phyloP scores from a whole-genome alignment of 306 rosid species.

The Senna tora region DNA sequence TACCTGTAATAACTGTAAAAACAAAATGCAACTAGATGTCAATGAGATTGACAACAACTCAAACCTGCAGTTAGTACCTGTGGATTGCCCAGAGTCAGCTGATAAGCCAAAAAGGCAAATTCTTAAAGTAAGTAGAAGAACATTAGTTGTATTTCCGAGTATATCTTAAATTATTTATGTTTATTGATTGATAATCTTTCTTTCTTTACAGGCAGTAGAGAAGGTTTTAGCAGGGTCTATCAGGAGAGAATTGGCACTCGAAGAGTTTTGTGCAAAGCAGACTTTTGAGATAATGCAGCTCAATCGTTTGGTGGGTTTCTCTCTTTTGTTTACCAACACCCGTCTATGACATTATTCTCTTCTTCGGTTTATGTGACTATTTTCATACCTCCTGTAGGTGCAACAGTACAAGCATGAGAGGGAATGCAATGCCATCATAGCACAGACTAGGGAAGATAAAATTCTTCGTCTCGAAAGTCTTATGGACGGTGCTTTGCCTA shows the following conservation, averaged over 20 bases:
- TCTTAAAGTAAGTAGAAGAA: slow-evolving; percentile 69
- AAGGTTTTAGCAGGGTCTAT: slow-evolving; percentile 95
- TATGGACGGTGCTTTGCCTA: slow-evolving; percentile 89
- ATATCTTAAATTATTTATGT: slow-evolving; percentile 23
- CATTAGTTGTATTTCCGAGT: slow-evolving; percentile 37
- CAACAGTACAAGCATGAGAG: slow-evolving; percentile 92
- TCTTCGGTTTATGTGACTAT: slow-evolving; percentile 42
- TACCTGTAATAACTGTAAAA: slow-evolving; percentile 73
- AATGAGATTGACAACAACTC: slow-evolving; percentile 56
- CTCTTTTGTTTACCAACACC: slow-evolving; percentile 11
- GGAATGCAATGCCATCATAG: slow-evolving; percentile 84
- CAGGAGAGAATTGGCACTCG: slow-evolving; percentile 98
- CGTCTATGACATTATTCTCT: slow-evolving; percentile 25
- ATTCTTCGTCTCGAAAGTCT: slow-evolving; percentile 91
- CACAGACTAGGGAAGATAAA: slow-evolving; percentile 94
- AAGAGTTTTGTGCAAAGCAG: slow-evolving; percentile 85
- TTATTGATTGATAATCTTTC: slow-evolving; percentile 22
- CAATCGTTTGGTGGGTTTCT: slow-evolving; percentile 81
- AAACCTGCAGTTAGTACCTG: slow-evolving; percentile 72
- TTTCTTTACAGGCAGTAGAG: slow-evolving; percentile 66
- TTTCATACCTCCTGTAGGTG: slow-evolving; percentile 58
- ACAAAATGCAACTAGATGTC: slow-evolving; percentile 55
- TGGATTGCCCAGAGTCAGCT: slow-evolving; percentile 63
- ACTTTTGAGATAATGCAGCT: slow-evolving; percentile 80
- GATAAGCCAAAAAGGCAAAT: slow-evolving; percentile 76